Evolutionary conservation across 2,329 filamentous ascomycete species (phyloP).

Genomic region (Alternaria gaisen): DNA sequence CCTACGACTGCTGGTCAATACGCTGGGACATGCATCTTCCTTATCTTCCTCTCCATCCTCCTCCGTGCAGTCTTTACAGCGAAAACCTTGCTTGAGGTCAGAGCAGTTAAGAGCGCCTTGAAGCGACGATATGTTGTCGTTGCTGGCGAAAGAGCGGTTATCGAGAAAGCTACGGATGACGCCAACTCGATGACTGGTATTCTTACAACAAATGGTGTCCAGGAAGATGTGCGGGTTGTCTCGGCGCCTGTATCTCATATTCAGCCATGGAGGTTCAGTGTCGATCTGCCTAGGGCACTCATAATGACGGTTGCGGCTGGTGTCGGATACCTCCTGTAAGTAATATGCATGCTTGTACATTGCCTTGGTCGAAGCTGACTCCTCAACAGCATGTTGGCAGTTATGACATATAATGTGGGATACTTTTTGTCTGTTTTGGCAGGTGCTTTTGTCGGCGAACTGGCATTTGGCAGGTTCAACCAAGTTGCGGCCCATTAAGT

Average conservation of each 20-base stretch:
- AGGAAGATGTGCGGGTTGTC: slow-evolving; percentile 82
- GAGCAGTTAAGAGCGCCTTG: slow-evolving; percentile 77
- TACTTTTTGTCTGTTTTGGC: slow-evolving; percentile 84
- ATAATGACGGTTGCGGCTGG: slow-evolving; percentile 77
- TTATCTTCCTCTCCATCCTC: slow-evolving; percentile 76
- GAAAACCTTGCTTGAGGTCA: slow-evolving; percentile 67
- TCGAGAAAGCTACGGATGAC: slow-evolving; percentile 65
- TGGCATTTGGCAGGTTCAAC: slow-evolving; percentile 76
- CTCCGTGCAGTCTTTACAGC: slow-evolving; percentile 76
- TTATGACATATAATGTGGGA: slow-evolving; percentile 89
- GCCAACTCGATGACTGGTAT: slow-evolving; percentile 71
- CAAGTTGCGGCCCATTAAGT: slow-evolving; percentile 27
- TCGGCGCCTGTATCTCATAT: slow-evolving; percentile 62
- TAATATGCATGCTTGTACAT: slow-evolving; percentile 32
- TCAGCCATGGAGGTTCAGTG: slow-evolving; percentile 81
- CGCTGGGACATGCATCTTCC: slow-evolving; percentile 90
- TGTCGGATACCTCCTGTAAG: slow-evolving; percentile 86
- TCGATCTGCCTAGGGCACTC: slow-evolving; percentile 76
- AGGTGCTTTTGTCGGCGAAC: slow-evolving; percentile 84
- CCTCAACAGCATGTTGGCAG: slow-evolving; percentile 78
- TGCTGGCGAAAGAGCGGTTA: slow-evolving; percentile 67
- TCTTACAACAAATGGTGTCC: slow-evolving; percentile 76
- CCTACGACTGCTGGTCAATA: slow-evolving; percentile 75
- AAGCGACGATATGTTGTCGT: slow-evolving; percentile 80
- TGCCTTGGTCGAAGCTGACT: slow-evolving; percentile 25